Conservation (phyloP, 2,329 filamentous ascomycete genomes). For the Fusarium equiseti region DNA sequence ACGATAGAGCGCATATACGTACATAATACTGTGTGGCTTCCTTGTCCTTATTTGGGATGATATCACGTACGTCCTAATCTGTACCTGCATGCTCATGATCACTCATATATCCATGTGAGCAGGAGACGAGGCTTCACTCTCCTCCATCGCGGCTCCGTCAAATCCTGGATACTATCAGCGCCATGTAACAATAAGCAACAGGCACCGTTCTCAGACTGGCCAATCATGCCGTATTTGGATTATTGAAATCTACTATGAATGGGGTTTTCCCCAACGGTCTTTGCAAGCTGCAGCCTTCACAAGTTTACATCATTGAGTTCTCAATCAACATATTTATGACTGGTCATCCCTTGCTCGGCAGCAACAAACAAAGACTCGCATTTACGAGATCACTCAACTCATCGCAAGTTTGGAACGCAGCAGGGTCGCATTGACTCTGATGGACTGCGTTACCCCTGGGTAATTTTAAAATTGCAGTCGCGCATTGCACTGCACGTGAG, state of each 20-base stretch:
- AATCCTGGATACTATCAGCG: not conserved
- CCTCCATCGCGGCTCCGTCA: not conserved
- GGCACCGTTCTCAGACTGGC: not conserved
- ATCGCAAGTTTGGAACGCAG: constrained; percentile 13
- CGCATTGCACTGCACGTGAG: constrained; percentile 28
- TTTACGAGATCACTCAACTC: not conserved
- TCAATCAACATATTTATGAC: constrained; percentile 15
- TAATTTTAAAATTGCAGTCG: constrained; percentile 43
- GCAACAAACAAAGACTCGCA: constrained; percentile 12
- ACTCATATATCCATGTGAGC: constrained; percentile 5
- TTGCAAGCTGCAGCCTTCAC: constrained; percentile 7
- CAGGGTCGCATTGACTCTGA: constrained; percentile 38
- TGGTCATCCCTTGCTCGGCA: not conserved
- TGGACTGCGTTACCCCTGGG: constrained; percentile 41
- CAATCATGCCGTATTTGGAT: not conserved
- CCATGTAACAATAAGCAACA: not conserved
- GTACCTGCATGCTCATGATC: constrained; percentile 10
- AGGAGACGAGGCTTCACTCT: constrained; percentile 2
- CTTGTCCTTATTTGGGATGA: constrained; percentile 16
- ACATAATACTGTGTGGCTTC: constrained; percentile 13
- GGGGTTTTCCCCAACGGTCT: not conserved
- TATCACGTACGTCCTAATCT: not conserved
- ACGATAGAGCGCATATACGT: not conserved
- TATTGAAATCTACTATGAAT: not conserved
- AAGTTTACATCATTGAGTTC: constrained; percentile 9